Evolutionary conservation across 148 eudicot species (phyloP).

Genomic region (Nyssa sinensis): DNA sequence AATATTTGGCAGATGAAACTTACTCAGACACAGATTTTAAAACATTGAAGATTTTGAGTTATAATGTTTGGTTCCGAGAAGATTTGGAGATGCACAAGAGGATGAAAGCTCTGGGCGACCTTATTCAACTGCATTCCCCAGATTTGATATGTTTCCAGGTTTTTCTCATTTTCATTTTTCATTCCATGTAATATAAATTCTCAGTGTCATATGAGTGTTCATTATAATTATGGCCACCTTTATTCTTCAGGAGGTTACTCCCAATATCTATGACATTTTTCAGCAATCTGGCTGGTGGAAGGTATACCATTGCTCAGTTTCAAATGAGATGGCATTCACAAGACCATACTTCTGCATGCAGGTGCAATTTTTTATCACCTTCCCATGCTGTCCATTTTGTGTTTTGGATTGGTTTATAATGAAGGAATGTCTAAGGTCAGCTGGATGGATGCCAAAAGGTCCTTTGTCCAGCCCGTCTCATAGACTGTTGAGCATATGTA

Average conservation of each 20-base stretch:
- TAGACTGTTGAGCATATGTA: neutral
- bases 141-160: constrained; percentile 96
- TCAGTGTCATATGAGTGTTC: neutral
- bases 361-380: constrained; percentile 36
- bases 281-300: constrained; percentile 82
- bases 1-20: constrained; percentile 22
- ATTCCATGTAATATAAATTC: neutral
- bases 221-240: neutral
- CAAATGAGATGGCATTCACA: constrained; percentile 36
- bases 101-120: constrained; percentile 85
- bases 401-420: neutral
- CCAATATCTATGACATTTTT: constrained; percentile 58
- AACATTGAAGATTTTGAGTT: constrained; percentile 66
- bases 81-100: constrained; percentile 74
- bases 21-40: constrained; percentile 18
- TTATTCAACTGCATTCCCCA: constrained; percentile 78
- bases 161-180: constrained; percentile 13
- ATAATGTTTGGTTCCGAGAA: constrained; percentile 93
- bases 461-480: neutral
- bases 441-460: neutral
- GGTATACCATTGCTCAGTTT: constrained; percentile 60
- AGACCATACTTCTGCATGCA: constrained; percentile 87
- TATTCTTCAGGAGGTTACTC: constrained; percentile 77
- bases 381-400: neutral
- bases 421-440: neutral